Base-by-base conservation (phyloP, 495 filamentous ascomycete species). In the Talaromyces thailandensis region DNA sequence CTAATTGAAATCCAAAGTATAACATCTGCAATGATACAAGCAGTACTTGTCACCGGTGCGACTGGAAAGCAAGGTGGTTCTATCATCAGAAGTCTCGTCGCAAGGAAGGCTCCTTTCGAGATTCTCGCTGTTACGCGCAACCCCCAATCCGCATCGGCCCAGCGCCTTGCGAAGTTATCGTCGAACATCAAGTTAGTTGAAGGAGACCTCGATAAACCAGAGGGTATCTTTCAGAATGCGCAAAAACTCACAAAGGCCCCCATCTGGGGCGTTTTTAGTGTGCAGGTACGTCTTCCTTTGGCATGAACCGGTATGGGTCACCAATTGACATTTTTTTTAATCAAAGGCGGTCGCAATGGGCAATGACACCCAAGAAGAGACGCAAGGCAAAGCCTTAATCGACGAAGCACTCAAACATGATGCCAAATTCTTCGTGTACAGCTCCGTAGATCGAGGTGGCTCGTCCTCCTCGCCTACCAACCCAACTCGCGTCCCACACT, bases 121-220 rank as follows among this genome's bases (percentile, higher is more conserved):
- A 85, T 92, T 66, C 80, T 92, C 16, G 89, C 85, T 21, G 75
- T 91, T 14, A 91, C 89, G 0, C 86, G 89, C 52, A 79, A 88
- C 62, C 61, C 81, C 6, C 63, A 73, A 7, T 85, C 84, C 9
- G 35, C 75, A 23, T 75, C 72, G 14, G 86, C 88, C 0, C 73
- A 83, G 66, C 73, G 75, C 48, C 76, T 89, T 5, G 71, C 70
- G 3, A 63, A 73, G 3, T 72, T 73, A 32, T 78, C 76, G 5
- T 58, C 75, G n/a, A 76, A 72, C 58, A 69, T 87, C 55, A 75
- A 79, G 32, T 70, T 87, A 18, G 75, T 89, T 2, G 70, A 86
- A 63, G 85, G 87, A 59, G 75, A 88, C 69, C 72, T 82, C 2
- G 74, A 80, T 58, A 65, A 83, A 31, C 76, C 79, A 4, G 67